A percentile compares a stretch with the other conserved stretches of the same genome.
Evolutionary conservation across 192 early-diverging fungal genomes (phyloP).

Genomic region (Entomortierella beljakovae): DNA sequence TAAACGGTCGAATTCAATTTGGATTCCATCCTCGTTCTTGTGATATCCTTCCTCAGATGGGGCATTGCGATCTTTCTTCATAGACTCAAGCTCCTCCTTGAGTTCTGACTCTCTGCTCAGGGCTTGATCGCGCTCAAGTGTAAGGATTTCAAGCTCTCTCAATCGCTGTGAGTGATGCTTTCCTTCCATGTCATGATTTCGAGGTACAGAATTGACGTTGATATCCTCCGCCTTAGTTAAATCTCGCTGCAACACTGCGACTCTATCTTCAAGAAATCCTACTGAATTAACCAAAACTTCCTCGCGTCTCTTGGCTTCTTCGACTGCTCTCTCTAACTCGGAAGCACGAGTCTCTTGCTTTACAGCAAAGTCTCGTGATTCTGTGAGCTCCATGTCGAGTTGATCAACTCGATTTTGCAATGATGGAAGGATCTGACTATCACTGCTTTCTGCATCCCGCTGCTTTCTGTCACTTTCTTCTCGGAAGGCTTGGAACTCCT

Average conservation of each 20-base stretch:
- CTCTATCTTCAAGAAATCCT: background rate
- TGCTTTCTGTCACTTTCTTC: background rate
- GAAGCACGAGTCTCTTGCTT: background rate
- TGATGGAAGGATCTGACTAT: background rate
- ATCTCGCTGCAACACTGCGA: background rate
- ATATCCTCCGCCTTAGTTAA: background rate
- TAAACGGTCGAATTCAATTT: slow-evolving; percentile 4
- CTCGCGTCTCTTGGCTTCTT: background rate
- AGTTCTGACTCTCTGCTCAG: slow-evolving; percentile 7
- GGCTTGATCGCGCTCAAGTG: background rate
- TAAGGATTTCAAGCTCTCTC: background rate
- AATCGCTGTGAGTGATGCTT: background rate
- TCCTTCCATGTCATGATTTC: background rate
- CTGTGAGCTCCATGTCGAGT: slow-evolving; percentile 3
- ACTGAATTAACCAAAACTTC: background rate
- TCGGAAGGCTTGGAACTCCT: slow-evolving; percentile 8
- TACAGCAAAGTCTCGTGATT: background rate
- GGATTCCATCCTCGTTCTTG: too few relatives aligned
- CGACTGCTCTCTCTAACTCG: background rate
- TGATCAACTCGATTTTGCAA: background rate
- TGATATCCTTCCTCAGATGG: background rate
- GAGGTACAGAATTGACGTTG: background rate
- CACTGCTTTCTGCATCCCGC: background rate
- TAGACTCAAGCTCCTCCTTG: slow-evolving; percentile 6
- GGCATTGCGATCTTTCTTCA: background rate